Conservation (phyloP, 495 filamentous ascomycete species). For the Hypoxylon trugodes region DNA sequence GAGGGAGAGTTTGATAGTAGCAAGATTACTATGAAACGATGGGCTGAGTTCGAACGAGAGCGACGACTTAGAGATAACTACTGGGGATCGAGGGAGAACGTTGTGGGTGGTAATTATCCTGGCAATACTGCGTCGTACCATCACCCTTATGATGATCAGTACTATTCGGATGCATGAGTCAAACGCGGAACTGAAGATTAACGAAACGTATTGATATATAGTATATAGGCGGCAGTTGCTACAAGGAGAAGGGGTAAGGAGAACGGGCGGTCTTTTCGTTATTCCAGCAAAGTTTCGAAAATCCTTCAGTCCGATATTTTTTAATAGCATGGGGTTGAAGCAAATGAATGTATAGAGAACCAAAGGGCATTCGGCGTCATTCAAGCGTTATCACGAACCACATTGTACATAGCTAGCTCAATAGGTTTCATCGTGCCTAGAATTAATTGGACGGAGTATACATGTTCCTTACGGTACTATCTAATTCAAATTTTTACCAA, state of each 20-base stretch:
- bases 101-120: slow-evolving; percentile 48
- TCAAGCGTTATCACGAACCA: slow-evolving; percentile 23
- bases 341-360: slow-evolving; percentile 27
- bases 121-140: slow-evolving; percentile 42
- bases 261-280: slow-evolving; percentile 7
- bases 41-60: slow-evolving; percentile 90
- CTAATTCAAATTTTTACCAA: too few species aligned
- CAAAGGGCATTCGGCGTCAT: slow-evolving; percentile 14
- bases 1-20: slow-evolving; percentile 98
- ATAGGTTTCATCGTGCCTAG: slow-evolving; percentile 13
- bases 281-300: not conserved
- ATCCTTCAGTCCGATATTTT: slow-evolving; percentile 24
- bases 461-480: too few species aligned
- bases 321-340: slow-evolving; percentile 23
- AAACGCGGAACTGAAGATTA: slow-evolving; percentile 1
- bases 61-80: slow-evolving; percentile 52
- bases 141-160: slow-evolving; percentile 57
- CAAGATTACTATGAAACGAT: slow-evolving; percentile 98
- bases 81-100: slow-evolving; percentile 58
- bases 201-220: slow-evolving; percentile 22
- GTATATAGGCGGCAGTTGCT: slow-evolving; percentile 24
- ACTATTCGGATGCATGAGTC: slow-evolving; percentile 59
- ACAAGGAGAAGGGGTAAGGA: slow-evolving; percentile 2
- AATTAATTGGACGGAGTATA: slow-evolving; percentile 29
- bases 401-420: slow-evolving; percentile 30